Conservation (phyloP, 495 filamentous ascomycete species). For the Copromyces sp. region DNA sequence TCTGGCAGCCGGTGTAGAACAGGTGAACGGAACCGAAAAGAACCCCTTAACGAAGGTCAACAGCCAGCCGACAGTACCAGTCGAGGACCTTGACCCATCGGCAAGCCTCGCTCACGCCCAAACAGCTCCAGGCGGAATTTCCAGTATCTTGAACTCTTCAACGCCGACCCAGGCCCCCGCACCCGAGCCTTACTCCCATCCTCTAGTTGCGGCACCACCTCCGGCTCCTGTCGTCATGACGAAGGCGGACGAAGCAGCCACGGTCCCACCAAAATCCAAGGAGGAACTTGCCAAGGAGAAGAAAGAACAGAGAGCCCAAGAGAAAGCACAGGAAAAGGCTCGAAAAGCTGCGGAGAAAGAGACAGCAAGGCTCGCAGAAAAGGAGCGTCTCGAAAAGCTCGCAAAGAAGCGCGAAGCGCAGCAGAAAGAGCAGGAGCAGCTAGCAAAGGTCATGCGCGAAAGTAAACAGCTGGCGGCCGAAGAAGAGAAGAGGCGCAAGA, state of each 20-base stretch:
- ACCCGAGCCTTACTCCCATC: conserved; percentile 14
- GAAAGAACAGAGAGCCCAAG: conserved; percentile 44
- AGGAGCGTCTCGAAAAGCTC: conserved; percentile 28
- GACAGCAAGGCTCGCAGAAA: conserved; percentile 51
- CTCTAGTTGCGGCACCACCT: conserved; percentile 19
- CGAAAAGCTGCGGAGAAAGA: conserved; percentile 59
- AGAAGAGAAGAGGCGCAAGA: conserved; percentile 29
- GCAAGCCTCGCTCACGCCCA: conserved; percentile 47
- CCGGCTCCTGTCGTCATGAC: conserved; percentile 19
- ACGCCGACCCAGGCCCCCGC: conserved; percentile 21
- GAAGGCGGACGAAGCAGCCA: conserved; percentile 18
- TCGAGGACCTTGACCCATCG: conserved; percentile 44
- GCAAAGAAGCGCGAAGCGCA: conserved; percentile 24
- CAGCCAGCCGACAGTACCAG: conserved; percentile 26
- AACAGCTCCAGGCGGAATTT: conserved; percentile 43
- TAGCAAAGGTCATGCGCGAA: conserved; percentile 30
- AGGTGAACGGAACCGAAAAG: conserved; percentile 27
- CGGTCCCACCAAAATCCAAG: conserved; percentile 36
- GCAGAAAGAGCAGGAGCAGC: conserved; percentile 27
- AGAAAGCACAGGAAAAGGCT: conserved; percentile 55
- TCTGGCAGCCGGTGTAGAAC: conserved; percentile 33
- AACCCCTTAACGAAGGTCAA: conserved; percentile 27
- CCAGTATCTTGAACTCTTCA: conserved; percentile 1
- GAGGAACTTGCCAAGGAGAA: conserved; percentile 44
- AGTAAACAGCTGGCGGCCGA: conserved; percentile 34